Percentiles rank a stretch among this genome's conserved stretches.
phyloP scores from a whole-genome alignment of 352 stramenopile species.

The Globisporangium radiosum region DNA sequence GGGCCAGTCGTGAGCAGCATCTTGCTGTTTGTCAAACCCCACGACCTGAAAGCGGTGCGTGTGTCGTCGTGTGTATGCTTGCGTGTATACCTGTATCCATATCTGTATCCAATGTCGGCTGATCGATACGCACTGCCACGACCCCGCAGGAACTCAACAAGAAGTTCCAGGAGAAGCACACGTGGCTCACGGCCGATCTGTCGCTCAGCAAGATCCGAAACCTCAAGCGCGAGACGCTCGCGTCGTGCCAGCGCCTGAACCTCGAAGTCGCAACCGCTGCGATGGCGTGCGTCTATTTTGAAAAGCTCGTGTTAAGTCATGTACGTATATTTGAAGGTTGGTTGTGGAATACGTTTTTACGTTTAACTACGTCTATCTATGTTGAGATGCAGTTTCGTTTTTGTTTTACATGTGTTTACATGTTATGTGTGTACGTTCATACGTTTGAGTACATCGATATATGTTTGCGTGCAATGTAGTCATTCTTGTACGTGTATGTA shows the following conservation, averaged over 20 bases:
- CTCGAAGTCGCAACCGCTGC: slow-evolving; percentile 93
- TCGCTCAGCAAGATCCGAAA: slow-evolving; percentile 96
- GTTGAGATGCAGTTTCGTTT: neutral
- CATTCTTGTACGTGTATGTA: neutral
- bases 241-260: slow-evolving; percentile 65
- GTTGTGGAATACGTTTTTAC: too few species aligned
- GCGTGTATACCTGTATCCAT: neutral
- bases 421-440: too few species aligned
- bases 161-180: slow-evolving; percentile 94
- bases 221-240: slow-evolving; percentile 87
- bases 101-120: neutral
- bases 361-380: neutral
- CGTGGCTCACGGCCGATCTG: slow-evolving; percentile 84
- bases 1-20: slow-evolving; percentile 92
- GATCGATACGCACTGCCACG: too few species aligned
- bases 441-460: too few species aligned
- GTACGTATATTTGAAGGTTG: slow-evolving; percentile 21
- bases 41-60: slow-evolving; percentile 88
- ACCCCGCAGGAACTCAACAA: slow-evolving; percentile 88
- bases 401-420: too few species aligned
- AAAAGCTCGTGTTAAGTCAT: slow-evolving; percentile 92
- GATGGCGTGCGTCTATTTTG: slow-evolving; percentile 95
- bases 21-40: slow-evolving; percentile 93
- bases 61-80: neutral
- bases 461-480: too few species aligned